Conservation (phyloP, 257 asterid species). For the Mitragyna speciosa region DNA sequence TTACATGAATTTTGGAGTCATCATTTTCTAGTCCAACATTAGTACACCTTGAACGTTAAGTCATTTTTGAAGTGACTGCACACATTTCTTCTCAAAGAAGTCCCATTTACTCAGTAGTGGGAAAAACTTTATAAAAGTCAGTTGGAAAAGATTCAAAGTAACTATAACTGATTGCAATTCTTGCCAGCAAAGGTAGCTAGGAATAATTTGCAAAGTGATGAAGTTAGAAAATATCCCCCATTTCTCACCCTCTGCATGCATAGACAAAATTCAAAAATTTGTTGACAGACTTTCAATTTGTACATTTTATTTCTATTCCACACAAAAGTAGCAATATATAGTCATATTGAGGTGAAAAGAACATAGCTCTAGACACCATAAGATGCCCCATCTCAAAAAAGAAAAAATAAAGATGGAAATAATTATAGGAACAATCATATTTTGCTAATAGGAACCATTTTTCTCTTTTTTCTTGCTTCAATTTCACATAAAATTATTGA, state of each 20-base stretch:
- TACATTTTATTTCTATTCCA: too few species aligned
- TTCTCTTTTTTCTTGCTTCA: neutral
- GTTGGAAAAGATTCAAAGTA: conserved; percentile 11
- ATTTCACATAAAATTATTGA: neutral
- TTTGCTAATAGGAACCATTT: too few species aligned
- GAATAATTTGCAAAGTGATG: neutral
- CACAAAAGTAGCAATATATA: too few species aligned
- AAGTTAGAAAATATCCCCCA: neutral
- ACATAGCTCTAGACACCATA: too few species aligned
- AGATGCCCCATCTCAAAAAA: neutral
- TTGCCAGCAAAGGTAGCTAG: neutral
- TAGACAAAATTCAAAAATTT: neutral
- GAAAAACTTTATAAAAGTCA: neutral
- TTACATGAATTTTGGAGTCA: neutral
- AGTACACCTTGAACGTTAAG: neutral
- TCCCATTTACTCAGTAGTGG: neutral
- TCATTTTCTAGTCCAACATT: neutral
- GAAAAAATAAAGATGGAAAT: too few species aligned
- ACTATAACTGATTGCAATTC: neutral
- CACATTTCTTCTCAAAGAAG: neutral
- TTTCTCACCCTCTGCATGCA: neutral
- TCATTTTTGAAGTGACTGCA: neutral
- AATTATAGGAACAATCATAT: too few species aligned
- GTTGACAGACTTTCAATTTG: too few species aligned
- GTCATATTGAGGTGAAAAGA: too few species aligned